Evolutionary conservation across 73 alveolate species (phyloP).

Genomic region (Paramecium primaurelia): DNA sequence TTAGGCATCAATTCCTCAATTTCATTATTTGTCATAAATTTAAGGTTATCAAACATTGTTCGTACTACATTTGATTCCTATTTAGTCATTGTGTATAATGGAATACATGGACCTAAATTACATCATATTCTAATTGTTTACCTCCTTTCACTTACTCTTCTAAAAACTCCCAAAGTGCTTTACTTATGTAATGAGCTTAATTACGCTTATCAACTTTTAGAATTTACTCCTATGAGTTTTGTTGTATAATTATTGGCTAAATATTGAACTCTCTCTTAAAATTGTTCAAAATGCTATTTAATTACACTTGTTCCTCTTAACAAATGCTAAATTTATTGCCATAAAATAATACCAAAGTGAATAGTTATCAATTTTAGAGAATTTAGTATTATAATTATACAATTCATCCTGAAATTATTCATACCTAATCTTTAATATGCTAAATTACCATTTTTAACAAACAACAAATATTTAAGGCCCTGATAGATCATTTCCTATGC

Average conservation of each 20-base stretch:
- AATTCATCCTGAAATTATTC: neutral
- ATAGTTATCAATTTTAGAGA: neutral
- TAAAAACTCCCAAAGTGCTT: neutral
- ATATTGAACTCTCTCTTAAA: neutral
- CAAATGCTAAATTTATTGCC: neutral
- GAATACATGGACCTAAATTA: constrained; percentile 17
- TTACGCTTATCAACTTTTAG: neutral
- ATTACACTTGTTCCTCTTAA: neutral
- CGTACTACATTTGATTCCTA: neutral
- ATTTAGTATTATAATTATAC: neutral
- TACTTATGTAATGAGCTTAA: neutral
- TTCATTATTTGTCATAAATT: neutral
- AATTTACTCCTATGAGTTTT: neutral
- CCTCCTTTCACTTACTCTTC: neutral
- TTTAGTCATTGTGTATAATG: neutral
- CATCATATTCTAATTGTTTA: neutral
- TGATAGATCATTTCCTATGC: neutral
- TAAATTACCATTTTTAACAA: neutral
- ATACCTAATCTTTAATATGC: neutral
- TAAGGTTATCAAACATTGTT: neutral
- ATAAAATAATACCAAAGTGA: neutral
- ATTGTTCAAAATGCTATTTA: neutral
- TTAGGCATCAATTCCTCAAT: neutral
- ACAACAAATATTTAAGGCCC: neutral
- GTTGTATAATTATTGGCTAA: neutral